Conservation (phyloP, 2,329 filamentous ascomycete species). For the Botrytis porri region DNA sequence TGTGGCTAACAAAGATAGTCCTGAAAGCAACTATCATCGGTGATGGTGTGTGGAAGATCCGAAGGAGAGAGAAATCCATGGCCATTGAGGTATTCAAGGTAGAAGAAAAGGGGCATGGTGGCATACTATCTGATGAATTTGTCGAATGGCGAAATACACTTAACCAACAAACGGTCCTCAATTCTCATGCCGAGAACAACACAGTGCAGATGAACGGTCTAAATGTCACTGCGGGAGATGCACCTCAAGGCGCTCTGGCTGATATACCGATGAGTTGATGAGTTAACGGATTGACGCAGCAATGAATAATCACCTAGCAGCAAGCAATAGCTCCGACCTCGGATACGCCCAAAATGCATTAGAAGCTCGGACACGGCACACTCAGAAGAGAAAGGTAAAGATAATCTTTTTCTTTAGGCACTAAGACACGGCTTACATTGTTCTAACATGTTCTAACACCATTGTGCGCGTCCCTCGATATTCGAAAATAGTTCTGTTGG, state of each 20-base stretch:
- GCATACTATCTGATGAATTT: constrained; percentile 75
- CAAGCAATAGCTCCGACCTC: constrained; percentile 8
- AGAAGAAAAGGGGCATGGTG: constrained; percentile 70
- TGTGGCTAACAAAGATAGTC: constrained; percentile 46
- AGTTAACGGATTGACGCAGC: neutral
- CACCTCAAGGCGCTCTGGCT: neutral
- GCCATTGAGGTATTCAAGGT: constrained; percentile 72
- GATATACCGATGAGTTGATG: neutral
- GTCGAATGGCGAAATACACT: constrained; percentile 60
- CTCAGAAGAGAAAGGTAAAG: neutral
- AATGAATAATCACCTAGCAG: constrained; percentile 3
- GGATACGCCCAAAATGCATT: neutral
- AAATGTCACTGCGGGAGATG: neutral
- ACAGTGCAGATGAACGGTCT: neutral
- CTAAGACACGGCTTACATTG: constrained; percentile 7
- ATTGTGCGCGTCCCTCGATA: neutral
- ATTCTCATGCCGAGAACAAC: neutral
- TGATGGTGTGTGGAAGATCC: constrained; percentile 77
- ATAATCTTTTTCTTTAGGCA: neutral
- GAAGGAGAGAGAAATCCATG: constrained; percentile 58
- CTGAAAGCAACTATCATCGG: constrained; percentile 58
- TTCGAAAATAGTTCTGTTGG: constrained; percentile 5
- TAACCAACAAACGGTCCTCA: neutral
- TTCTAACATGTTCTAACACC: neutral
- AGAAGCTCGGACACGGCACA: neutral